Percentiles rank a stretch among this genome's conserved stretches.
phyloP scores from a whole-genome alignment of 2,329 filamentous ascomycete species.

The Ascocoryne sarcoides region DNA sequence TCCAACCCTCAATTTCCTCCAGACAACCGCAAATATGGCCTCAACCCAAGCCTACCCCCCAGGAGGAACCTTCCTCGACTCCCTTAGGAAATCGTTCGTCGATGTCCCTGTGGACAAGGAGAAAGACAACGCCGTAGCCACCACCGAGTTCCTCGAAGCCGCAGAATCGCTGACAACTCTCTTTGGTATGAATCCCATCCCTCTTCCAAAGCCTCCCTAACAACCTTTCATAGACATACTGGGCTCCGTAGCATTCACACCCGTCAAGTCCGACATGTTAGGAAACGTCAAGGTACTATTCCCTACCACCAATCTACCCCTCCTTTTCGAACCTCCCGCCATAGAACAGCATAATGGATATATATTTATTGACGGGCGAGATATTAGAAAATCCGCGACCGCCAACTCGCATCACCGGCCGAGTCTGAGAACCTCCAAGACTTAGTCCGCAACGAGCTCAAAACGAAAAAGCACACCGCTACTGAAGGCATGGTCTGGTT shows the following conservation, averaged over 20 bases:
- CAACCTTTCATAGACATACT: slow-evolving; percentile 42
- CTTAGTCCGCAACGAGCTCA: slow-evolving; percentile 79
- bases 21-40: slow-evolving; percentile 17
- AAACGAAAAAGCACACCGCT: slow-evolving; percentile 79
- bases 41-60: slow-evolving; percentile 22
- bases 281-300: slow-evolving; percentile 76
- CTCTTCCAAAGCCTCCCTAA: neutral
- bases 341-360: too few species aligned
- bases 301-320: slow-evolving; percentile 11
- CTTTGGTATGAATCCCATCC: slow-evolving; percentile 53
- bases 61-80: slow-evolving; percentile 68
- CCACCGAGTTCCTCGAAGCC: slow-evolving; percentile 83
- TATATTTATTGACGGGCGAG: too few species aligned
- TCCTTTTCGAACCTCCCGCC: slow-evolving; percentile 3
- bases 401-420: slow-evolving; percentile 66
- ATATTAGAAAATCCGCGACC: slow-evolving; percentile 83
- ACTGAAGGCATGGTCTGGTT: slow-evolving; percentile 90
- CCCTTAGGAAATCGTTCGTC: slow-evolving; percentile 73
- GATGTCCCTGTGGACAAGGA: slow-evolving; percentile 68
- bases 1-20: neutral
- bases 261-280: slow-evolving; percentile 84
- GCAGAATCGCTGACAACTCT: slow-evolving; percentile 78
- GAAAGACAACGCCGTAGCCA: slow-evolving; percentile 70
- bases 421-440: slow-evolving; percentile 80
- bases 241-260: slow-evolving; percentile 68